A percentile compares a stretch with the other conserved stretches of the same genome.
These are phyloP conservation scores for Aschersonia sp. DNA, from an alignment of 2,329 filamentous ascomycete genomes.

Conservation along the genomic window DNA sequence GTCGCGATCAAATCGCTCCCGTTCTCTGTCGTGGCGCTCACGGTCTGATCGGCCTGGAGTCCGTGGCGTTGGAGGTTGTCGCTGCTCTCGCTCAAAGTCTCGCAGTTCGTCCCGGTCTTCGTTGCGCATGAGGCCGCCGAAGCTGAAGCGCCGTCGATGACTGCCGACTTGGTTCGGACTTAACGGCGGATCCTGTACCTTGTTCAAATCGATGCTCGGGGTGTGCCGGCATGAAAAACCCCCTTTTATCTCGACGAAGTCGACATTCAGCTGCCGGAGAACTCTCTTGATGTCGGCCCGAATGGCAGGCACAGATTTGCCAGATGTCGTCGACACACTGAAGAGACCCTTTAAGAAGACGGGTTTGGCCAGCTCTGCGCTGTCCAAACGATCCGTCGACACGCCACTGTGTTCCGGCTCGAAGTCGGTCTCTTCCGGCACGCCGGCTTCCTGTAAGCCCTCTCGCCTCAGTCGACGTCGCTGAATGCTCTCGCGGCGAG, in stretches of 20 bases:
- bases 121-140: conserved; percentile 48
- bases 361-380: conserved; percentile 74
- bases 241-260: conserved; percentile 82
- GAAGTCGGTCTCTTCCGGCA: conserved; percentile 81
- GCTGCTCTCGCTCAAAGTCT: conserved; percentile 33
- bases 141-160: conserved; percentile 70
- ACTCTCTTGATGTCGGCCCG: conserved; percentile 84
- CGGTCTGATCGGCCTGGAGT: conserved; percentile 25
- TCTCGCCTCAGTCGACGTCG: conserved; percentile 64
- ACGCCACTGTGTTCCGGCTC: conserved; percentile 52
- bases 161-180: conserved; percentile 41
- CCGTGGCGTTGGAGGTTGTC: conserved; percentile 24
- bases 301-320: conserved; percentile 75
- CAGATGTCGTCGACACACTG: conserved; percentile 92
- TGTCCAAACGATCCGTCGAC: conserved; percentile 47
- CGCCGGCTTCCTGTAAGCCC: conserved; percentile 57
- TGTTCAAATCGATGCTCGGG: conserved; percentile 79
- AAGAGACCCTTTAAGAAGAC: conserved; percentile 95
- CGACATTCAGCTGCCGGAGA: conserved; percentile 74
- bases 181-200: conserved; percentile 47
- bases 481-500: conserved; percentile 83
- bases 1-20: conserved; percentile 30
- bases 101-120: conserved; percentile 56
- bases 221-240: conserved; percentile 82
- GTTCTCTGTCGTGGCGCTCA: conserved; percentile 9